phyloP scores from a whole-genome alignment of 1,284 basidiomycete genomes.

The Ceratobasidium sp. region DNA sequence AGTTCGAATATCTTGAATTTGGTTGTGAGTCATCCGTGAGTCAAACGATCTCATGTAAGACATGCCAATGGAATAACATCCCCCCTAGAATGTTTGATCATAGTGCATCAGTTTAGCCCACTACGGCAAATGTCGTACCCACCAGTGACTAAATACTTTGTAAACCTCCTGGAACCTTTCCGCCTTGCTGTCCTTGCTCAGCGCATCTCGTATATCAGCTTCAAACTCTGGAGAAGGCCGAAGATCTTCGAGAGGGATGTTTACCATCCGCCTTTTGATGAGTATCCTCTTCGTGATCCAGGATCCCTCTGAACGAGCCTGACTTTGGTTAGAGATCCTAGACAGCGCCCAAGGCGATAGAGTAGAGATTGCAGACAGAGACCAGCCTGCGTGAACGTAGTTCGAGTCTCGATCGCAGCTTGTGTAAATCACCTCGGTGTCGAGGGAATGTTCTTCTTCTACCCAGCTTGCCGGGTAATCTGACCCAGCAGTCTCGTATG shows the following conservation, averaged over 20 bases:
- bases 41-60: not conserved
- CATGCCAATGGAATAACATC: constrained; percentile 14
- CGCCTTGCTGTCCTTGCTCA: not conserved
- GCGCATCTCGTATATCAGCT: not conserved
- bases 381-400: constrained; percentile 20
- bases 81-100: not conserved
- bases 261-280: not conserved
- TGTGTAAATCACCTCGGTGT: not conserved
- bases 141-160: constrained; percentile 20
- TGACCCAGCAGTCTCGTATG: not conserved
- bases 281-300: constrained; percentile 10
- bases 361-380: not conserved
- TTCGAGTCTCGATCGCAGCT: constrained; percentile 4
- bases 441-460: not conserved
- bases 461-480: not conserved
- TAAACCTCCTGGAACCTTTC: constrained; percentile 16
- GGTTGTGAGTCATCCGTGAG: not conserved
- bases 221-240: constrained; percentile 6
- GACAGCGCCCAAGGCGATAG: not conserved
- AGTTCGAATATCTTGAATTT: constrained; percentile 8
- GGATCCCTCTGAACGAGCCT: not conserved
- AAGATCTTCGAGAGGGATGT: not conserved
- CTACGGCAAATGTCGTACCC: not conserved
- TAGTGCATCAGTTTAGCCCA: not conserved
- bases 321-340: not conserved